These are phyloP conservation scores for Cercospora sp. DNA, from an alignment of 2,329 filamentous ascomycete genomes.

Conservation along the genomic window DNA sequence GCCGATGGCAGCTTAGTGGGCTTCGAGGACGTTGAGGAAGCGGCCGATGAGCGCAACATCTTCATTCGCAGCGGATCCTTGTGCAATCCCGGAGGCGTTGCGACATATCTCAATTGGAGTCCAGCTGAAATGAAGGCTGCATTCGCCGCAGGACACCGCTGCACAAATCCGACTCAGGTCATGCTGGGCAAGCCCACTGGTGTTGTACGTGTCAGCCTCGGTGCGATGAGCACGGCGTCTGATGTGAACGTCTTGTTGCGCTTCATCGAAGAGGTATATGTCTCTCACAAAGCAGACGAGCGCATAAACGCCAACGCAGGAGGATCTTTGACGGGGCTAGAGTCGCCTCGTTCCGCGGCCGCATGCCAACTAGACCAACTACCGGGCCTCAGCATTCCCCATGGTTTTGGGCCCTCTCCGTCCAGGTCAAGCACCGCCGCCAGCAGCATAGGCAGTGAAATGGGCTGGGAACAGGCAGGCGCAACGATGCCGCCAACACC, in stretches of 20 bases:
- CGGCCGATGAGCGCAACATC: constrained; percentile 57
- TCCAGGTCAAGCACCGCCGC: constrained; percentile 23
- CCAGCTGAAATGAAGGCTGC: constrained; percentile 58
- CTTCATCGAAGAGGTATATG: constrained; percentile 39
- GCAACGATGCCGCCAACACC: constrained; percentile 19
- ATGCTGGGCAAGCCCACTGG: constrained; percentile 59
- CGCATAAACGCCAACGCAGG: constrained; percentile 12
- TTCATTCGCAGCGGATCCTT: constrained; percentile 62
- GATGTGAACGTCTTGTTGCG: constrained; percentile 64
- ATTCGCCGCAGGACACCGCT: constrained; percentile 60
- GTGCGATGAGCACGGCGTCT: constrained; percentile 60
- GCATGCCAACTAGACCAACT: constrained; percentile 6
- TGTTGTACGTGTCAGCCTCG: constrained; percentile 62
- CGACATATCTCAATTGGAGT: constrained; percentile 52
- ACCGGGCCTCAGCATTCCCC: constrained; percentile 24
- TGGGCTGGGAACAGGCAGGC: constrained; percentile 21
- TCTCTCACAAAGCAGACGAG: constrained; percentile 20
- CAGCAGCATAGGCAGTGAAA: constrained; percentile 23
- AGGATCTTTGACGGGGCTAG: constrained; percentile 10
- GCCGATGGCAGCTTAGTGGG: constrained; percentile 56
- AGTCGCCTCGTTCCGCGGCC: constrained; percentile 6
- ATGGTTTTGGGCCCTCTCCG: constrained; percentile 17
- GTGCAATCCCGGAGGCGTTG: constrained; percentile 57
- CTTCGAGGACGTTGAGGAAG: constrained; percentile 60
- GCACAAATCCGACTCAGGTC: constrained; percentile 56